Evolutionary conservation across 345 rosid genomes (phyloP), one percentile per base, ranked within the genome.

Genomic region (Hypericum androsaemum): DNA sequence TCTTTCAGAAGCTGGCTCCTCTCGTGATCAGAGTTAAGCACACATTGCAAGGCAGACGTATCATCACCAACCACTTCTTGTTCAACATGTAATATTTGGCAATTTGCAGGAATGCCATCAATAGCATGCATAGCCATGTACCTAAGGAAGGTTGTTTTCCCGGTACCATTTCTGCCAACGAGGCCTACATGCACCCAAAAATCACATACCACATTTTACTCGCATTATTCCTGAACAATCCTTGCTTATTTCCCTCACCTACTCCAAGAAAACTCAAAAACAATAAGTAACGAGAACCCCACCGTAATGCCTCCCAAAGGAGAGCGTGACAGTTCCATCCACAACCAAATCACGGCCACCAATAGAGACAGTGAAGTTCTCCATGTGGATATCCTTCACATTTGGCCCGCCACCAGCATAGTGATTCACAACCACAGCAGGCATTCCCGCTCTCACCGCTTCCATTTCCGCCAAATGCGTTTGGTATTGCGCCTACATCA

Each of bases 321-420:
- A 81, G 59, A 92, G 95, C 0, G 97, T 88, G 54, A 92, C 68
- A 3, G 83, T 47, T 57, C 94, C 98, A 64, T 88, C 98, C 0
- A 92, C 90, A 52, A 92, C 85, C 12, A 92, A 89, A 77, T 88
- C 98, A 32, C 96, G 98, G 58, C 97, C 98, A 53, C 96, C 96
- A 55, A 92, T 94, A 58, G 98, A 88, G 59, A 92, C 69, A 65
- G 61, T 88, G 59, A 92, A 88, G 65, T 85, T 88, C 69, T 92
- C 95, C 89, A 92, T 75, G 59, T 85, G 95, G 55, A 92, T 80
- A 72, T 88, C 96, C 80, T 86, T 85, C 56, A 92, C 69, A 62
- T 74, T 64, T 5, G 88, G 68, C 65, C 98, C 98, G 60, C 84
- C 76, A 40, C 71, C 63, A 73, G 53, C 17, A 37, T 85, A 89